phyloP scores from a whole-genome alignment of 768 basidiomycete species.

The Tylopilus rubrobrunneus region DNA sequence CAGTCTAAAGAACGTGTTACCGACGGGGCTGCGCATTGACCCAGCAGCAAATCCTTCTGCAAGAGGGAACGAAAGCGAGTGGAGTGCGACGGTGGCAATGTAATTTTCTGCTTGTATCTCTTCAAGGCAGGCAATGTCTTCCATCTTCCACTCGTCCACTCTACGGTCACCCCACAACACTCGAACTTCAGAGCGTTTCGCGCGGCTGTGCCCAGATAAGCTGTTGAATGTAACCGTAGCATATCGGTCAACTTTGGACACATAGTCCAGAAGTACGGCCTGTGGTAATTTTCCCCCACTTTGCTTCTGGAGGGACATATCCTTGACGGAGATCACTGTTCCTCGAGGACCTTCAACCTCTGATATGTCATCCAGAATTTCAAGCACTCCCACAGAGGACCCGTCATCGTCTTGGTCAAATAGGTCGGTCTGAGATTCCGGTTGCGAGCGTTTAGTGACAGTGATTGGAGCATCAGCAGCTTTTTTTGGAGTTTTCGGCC shows the following conservation, averaged over 20 bases:
- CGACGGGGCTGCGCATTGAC: conserved; percentile 41
- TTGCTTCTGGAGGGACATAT: conserved; percentile 81
- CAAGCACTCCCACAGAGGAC: conserved; percentile 61
- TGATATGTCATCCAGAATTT: conserved; percentile 62
- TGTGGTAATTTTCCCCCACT: conserved; percentile 83
- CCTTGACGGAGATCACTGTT: conserved; percentile 49
- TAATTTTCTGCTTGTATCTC: conserved; percentile 85
- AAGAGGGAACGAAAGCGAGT: conserved; percentile 64
- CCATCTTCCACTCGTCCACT: conserved; percentile 74
- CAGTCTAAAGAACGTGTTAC: conserved; percentile 65
- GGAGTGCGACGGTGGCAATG: conserved; percentile 80
- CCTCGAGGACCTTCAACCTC: conserved; percentile 57
- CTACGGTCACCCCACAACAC: conserved; percentile 70
- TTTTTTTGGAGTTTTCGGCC: neutral
- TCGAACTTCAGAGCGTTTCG: conserved; percentile 64
- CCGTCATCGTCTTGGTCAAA: conserved; percentile 53
- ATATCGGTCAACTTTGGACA: conserved; percentile 66
- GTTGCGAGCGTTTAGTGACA: neutral
- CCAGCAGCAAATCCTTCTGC: conserved; percentile 62
- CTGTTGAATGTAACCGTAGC: conserved; percentile 66
- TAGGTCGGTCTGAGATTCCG: conserved; percentile 34
- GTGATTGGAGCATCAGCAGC: neutral
- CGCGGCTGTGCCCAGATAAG: conserved; percentile 70
- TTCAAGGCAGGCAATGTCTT: conserved; percentile 76
- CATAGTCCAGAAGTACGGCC: conserved; percentile 60